Base-by-base conservation (phyloP, 495 filamentous ascomycete species). In the Xylaria telfairii region DNA sequence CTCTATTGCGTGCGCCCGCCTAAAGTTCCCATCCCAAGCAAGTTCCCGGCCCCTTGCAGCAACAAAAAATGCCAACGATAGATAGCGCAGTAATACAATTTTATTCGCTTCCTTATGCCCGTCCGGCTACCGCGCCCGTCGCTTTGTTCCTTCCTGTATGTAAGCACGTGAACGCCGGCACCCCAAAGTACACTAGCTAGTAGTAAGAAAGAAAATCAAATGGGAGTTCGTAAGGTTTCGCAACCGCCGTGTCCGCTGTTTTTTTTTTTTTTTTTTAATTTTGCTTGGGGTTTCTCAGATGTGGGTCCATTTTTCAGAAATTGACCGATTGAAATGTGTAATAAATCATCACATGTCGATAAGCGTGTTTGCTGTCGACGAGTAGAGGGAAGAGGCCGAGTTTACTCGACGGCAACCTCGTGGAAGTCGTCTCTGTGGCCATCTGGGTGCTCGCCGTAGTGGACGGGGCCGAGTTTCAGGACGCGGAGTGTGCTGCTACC, bases 391-490 rank as follows among this genome's bases (percentile, higher is more conserved):
- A 32, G 37, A 21, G 17, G n/a, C 26, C 53, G 37, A 3, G 37
- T 71, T 79, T 66, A 81, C 74, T 85, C 80, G 72, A 83, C 76
- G 15, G 77, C 80, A 39, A 82, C 80, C 74, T 84, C 83, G 72
- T 80, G 76, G 73, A 75, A 84, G 76, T 86, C 84, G 24, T 74
- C 77, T 75, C 81, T 81, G 81, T 78, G 72, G 64, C 79, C 81
- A 65, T 77, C 81, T 46, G 74, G 78, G 76, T 84, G 82, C 78
- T 84, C 82, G 68, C 83, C 83, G 73, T 77, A 85, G 79, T 84
- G 82, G 72, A 85, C 83, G 37, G 83, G 83, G n/a, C 81, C 81
- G 61, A 86, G 82, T 74, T 82, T 83, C 56, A 86, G 81, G 82
- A 85, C 83, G 65, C 83, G 82, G 32, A 75, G 68, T 62, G 79